Evolutionary conservation across 768 basidiomycete species (phyloP), one percentile per base, ranked within the genome.

Genomic region (Floccularia luteovirens): DNA sequence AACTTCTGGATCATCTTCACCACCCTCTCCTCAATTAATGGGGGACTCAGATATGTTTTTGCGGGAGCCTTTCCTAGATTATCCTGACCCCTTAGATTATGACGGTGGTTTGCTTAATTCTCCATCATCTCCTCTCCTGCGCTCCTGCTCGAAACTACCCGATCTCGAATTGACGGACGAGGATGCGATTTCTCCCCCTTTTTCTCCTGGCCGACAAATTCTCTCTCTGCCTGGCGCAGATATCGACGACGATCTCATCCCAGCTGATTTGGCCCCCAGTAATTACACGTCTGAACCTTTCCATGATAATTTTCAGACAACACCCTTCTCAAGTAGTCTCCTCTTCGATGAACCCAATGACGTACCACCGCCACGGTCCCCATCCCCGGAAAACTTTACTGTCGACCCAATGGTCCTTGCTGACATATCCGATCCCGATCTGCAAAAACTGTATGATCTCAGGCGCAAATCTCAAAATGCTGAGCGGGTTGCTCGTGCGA

Each of bases 311-410:
- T 36, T 44, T 42, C 31, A 39, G 45, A 27, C 52, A 40, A 19
- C 43, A 40, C 22, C 42, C 35, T 25, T 39, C 27, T 45, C 41
- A 33, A 39, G 48, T 3, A 52, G 56, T 20, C 54, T 75, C 8
- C 59, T 75, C 27, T 63, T 70, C 45, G 67, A 66, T 34, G 66
- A 63, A 35, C 59, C 61, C 13, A 61, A 59, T 28, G 64, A 61
- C 39, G 61, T 60, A 11, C 60, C 54, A 1, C 48, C 59, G 11
- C 61, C 60, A 4, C 69, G 66, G 13, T 69, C 71, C 2, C 64
- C 64, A 5, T 70, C 67, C 1, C 67, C 68, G 0, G 65, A 74
- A 35, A 60, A 60, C 36, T 60, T 63, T 36, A 57, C 64, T 39
- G 43, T 70, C 17, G 63, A 64, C 24, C 50, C 51, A 2, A 35